A percentile compares a stretch with the other conserved stretches of the same genome.
Conservation (phyloP, 2,329 filamentous ascomycete genomes). For the Epichloe festucae region DNA sequence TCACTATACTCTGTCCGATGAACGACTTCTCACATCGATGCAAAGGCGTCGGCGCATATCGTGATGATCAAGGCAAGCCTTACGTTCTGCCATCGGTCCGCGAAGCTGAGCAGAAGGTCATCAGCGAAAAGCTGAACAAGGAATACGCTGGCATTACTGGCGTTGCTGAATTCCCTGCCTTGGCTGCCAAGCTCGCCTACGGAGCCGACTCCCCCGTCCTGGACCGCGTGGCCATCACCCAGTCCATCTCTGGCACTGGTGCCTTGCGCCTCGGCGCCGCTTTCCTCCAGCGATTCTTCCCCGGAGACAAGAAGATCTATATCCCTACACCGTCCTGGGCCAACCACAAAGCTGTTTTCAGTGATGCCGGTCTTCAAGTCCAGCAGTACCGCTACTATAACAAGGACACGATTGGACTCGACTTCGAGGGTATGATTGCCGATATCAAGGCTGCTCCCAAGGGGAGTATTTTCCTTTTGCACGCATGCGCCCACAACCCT, state of each 20-base stretch:
- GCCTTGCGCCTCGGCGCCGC: constrained; percentile 88
- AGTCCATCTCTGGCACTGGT: constrained; percentile 96
- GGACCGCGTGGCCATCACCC: constrained; percentile 75
- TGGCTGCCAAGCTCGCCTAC: constrained; percentile 83
- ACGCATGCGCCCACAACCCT: constrained; percentile 96
- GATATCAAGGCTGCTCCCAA: constrained; percentile 83
- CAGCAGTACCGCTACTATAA: constrained; percentile 98
- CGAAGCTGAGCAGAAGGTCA: constrained; percentile 75
- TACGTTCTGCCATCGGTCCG: constrained; percentile 92
- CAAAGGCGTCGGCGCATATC: constrained; percentile 87
- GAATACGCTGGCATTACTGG: constrained; percentile 98
- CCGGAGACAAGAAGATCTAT: constrained; percentile 87
- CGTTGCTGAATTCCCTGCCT: constrained; percentile 84
- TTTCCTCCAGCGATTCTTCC: constrained; percentile 87
- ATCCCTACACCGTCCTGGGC: constrained; percentile 95
- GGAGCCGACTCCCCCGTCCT: constrained; percentile 70
- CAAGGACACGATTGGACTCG: constrained; percentile 94
- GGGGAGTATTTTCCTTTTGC: constrained; percentile 85
- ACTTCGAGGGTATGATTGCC: constrained; percentile 85
- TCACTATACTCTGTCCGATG: constrained; percentile 6
- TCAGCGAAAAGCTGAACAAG: constrained; percentile 73
- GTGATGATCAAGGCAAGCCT: constrained; percentile 94
- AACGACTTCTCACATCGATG: constrained; percentile 6
- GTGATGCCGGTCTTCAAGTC: constrained; percentile 79
- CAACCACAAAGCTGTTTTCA: constrained; percentile 95